A percentile compares a stretch with the other conserved stretches of the same genome.
phyloP scores from a whole-genome alignment of 208 protist genomes.

The Balamuthia mandrillaris region DNA sequence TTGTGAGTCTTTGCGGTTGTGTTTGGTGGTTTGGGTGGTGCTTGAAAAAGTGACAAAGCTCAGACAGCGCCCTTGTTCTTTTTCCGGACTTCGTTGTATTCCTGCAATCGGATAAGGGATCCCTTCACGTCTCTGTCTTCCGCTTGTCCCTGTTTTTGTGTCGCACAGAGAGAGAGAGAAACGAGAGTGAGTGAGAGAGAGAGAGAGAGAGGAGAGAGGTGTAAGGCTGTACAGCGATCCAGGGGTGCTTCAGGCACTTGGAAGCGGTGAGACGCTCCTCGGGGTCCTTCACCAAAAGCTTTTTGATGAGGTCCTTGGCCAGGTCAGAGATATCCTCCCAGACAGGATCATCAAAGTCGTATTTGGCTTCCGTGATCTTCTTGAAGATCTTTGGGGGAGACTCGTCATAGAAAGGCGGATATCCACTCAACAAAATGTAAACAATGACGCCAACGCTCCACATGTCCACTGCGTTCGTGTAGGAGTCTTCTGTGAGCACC shows the following conservation, averaged over 20 bases:
- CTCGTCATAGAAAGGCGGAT: conserved; percentile 63
- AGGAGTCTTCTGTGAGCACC: conserved; percentile 57
- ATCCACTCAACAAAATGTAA: conserved; percentile 67
- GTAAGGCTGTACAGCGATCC: conserved; percentile 31
- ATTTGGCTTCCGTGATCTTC: conserved; percentile 56
- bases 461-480: conserved; percentile 69
- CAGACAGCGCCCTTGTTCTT: conserved; percentile 28
- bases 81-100: conserved; percentile 37
- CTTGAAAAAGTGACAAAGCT: too few species aligned
- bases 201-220: background rate
- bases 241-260: conserved; percentile 62
- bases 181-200: background rate
- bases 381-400: conserved; percentile 56
- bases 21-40: too few species aligned
- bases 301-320: conserved; percentile 65
- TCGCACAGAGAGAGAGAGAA: background rate
- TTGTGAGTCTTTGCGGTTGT: too few species aligned
- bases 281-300: conserved; percentile 61
- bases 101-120: conserved; percentile 19
- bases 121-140: conserved; percentile 32
- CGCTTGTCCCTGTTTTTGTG: background rate
- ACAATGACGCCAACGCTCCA: conserved; percentile 70
- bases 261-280: conserved; percentile 52
- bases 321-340: conserved; percentile 51
- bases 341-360: conserved; percentile 51